Base-by-base conservation (phyloP, 2,329 filamentous ascomycete species). In the Dactylellina cionopaga region DNA sequence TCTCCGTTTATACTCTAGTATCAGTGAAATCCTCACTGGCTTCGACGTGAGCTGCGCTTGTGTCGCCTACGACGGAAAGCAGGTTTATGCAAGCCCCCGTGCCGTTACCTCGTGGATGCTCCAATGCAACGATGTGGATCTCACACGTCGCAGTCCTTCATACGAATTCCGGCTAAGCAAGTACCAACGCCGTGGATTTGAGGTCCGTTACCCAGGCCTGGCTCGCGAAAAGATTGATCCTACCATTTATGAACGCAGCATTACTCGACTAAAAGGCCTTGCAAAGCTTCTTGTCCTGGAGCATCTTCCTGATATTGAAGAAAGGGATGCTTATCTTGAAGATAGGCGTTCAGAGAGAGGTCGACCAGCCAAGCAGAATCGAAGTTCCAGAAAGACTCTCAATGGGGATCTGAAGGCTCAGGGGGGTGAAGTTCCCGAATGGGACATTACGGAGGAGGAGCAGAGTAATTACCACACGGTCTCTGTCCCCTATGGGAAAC, bases 131-230 rank as follows among this genome's bases (percentile, higher is more conserved):
- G 89, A 88, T 2, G 84, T 96, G 70, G 92, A 96, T 77, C 84
- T 96, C 33, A 88, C 87, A 2, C 86, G 92, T 17, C 87, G 92
- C 41, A 94, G 90, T 15, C 91, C 92, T 0, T 95, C 91, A 0
- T 96, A 96, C 76, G 92, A 96, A 78, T 96, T 92, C 75, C 88
- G 92, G 7, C 84, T 96, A 10, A 91, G 90, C 13, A 96, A 96
- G 79, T 94, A 96, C 79, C 90, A 90, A 11, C 90, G 90, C 77
- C 84, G 92, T 43, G 91, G 91, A 13, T 96, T 96, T 75, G 92
- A 96, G 80, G 87, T 94, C 0, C 90, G 90, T 79, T 96, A 91
- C 88, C 85, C 89, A 0, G 83, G 87, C 7, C 83, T 96, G 11
- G 89, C 95, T 74, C 87, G 92, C 15, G 86, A 86, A n/a, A 85